Conservation (phyloP, 257 asterid genomes). For the Cinchona pubescens region DNA sequence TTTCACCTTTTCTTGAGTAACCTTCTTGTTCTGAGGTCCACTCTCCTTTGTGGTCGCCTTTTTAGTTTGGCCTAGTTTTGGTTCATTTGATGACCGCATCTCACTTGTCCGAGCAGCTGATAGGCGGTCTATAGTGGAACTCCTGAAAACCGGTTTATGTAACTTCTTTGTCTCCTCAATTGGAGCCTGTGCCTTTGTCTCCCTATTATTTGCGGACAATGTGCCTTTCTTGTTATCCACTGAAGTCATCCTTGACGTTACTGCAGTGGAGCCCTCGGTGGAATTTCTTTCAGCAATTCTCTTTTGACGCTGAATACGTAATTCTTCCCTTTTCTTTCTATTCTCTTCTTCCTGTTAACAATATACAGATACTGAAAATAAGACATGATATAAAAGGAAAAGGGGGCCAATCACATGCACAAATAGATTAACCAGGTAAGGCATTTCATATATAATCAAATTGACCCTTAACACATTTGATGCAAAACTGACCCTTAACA, state of each 20-base stretch:
- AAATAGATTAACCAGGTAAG: neutral
- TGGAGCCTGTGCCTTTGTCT: constrained; percentile 30
- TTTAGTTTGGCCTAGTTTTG: constrained; percentile 35
- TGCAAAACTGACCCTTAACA: neutral
- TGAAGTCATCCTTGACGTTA: constrained; percentile 30
- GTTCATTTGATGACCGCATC: constrained; percentile 31
- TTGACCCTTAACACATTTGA: too few species aligned
- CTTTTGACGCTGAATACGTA: constrained; percentile 57
- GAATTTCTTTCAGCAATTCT: constrained; percentile 80
- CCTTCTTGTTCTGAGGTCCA: constrained; percentile 32
- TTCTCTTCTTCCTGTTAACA: constrained; percentile 63
- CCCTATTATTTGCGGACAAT: constrained; percentile 30
- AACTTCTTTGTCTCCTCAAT: constrained; percentile 34
- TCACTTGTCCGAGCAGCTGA: constrained; percentile 56
- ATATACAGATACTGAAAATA: neutral
- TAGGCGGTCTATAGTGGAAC: constrained; percentile 64
- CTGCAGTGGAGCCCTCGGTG: constrained; percentile 32
- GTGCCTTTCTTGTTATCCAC: constrained; percentile 39
- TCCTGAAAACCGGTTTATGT: constrained; percentile 45
- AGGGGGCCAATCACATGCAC: neutral
- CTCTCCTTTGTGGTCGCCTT: constrained; percentile 35
- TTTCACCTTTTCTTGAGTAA: constrained; percentile 25
- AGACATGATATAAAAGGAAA: neutral
- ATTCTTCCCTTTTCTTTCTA: constrained; percentile 66
- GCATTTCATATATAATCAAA: neutral